Conservation (phyloP, 2,329 filamentous ascomycete genomes). For the Coniochaeta sp. region DNA sequence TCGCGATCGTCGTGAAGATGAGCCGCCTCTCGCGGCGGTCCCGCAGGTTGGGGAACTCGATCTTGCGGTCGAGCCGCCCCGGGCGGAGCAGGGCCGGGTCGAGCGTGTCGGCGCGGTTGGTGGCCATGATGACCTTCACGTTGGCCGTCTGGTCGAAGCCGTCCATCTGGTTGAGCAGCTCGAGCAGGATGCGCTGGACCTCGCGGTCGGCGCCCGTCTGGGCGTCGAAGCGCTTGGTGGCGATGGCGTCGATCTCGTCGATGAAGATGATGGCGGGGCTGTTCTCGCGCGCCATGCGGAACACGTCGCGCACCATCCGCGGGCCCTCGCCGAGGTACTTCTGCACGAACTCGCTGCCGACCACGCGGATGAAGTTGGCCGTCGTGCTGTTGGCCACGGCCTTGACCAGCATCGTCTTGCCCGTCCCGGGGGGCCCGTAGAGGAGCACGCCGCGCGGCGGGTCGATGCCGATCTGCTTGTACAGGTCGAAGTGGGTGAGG, state of each 20-base stretch:
- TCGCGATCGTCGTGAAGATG: constrained; percentile 95
- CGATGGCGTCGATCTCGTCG: constrained; percentile 97
- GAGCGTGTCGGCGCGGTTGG: constrained; percentile 93
- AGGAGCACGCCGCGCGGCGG: constrained; percentile 92
- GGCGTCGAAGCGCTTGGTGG: constrained; percentile 97
- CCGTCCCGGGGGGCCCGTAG: constrained; percentile 91
- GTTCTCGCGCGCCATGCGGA: constrained; percentile 98
- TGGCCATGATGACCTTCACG: constrained; percentile 99
- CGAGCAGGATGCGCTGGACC: constrained; percentile 95
- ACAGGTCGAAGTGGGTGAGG: constrained; percentile 94
- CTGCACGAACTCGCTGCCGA: constrained; percentile 97
- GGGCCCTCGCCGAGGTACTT: constrained; percentile 98
- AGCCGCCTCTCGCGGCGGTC: constrained; percentile 91
- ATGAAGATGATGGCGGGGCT: constrained; percentile 99
- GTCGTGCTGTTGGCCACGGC: constrained; percentile 97
- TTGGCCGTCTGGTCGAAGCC: constrained; percentile 98
- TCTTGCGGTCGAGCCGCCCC: constrained; percentile 94
- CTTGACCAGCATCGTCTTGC: constrained; percentile 97
- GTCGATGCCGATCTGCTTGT: constrained; percentile 98
- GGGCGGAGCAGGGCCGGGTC: constrained; percentile 92
- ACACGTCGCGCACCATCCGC: constrained; percentile 97
- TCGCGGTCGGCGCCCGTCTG: constrained; percentile 97
- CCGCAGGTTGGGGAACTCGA: constrained; percentile 92
- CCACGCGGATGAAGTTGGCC: constrained; percentile 95
- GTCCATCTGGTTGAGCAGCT: constrained; percentile 99